Percentiles rank a stretch among this genome's conserved stretches.
phyloP scores from a whole-genome alignment of 75 land plant genomes.

The Pinus albicaulis region DNA sequence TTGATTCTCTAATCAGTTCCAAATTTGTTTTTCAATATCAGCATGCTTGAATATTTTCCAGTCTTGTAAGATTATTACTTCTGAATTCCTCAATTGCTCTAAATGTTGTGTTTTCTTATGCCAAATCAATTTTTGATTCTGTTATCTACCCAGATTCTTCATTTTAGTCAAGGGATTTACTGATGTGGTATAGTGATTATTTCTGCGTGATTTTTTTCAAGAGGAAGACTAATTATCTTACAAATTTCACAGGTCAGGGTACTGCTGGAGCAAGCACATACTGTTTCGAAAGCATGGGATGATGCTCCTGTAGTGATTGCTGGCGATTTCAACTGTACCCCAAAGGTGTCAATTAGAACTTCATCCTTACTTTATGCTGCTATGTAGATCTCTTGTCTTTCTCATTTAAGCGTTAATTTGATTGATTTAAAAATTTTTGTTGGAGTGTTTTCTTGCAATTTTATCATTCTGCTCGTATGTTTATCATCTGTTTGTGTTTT shows the following conservation, averaged over 20 bases:
- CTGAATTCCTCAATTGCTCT: not conserved
- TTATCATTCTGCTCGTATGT: not conserved
- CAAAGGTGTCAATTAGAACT: constrained; percentile 44
- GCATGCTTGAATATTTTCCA: no score
- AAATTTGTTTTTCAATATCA: not conserved
- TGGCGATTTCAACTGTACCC: constrained; percentile 86
- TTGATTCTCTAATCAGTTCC: not conserved
- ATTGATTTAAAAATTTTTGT: not conserved
- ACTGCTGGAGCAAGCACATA: constrained; percentile 59
- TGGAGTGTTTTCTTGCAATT: not conserved
- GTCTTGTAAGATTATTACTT: not conserved
- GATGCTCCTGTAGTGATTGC: constrained; percentile 75
- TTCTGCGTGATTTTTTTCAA: not conserved
- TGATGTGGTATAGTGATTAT: not conserved
- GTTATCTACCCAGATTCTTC: not conserved
- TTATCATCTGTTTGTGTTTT: constrained; percentile 6
- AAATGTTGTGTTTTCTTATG: not conserved
- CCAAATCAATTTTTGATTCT: not conserved
- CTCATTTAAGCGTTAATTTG: not conserved
- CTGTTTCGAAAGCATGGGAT: constrained; percentile 65
- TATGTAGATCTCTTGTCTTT: not conserved
- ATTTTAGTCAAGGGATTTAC: not conserved
- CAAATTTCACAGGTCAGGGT: constrained; percentile 43
- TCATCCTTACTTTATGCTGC: constrained; percentile 3
- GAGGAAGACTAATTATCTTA: not conserved